phyloP scores from a whole-genome alignment of 1,284 basidiomycete genomes.

The Cronartium quercuum region DNA sequence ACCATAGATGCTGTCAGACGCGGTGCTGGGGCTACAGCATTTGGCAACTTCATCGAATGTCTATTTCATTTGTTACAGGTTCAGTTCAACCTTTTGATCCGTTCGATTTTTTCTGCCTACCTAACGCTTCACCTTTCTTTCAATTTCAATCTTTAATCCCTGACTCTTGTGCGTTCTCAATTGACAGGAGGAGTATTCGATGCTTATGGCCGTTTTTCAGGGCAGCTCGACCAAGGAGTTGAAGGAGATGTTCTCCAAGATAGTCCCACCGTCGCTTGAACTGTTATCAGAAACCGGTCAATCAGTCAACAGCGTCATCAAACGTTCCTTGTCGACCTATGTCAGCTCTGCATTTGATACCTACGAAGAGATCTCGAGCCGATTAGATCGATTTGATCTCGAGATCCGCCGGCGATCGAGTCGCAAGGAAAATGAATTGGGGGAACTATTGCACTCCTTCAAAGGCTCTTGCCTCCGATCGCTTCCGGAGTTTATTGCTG shows the following conservation, averaged over 20 bases:
- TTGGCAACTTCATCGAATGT: slow-evolving; percentile 26
- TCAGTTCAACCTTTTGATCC: slow-evolving; percentile 8
- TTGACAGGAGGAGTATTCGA: neutral
- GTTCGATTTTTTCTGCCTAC: slow-evolving; percentile 14
- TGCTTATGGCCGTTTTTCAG: slow-evolving; percentile 17
- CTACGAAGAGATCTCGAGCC: slow-evolving; percentile 41
- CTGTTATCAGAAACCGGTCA: slow-evolving; percentile 43
- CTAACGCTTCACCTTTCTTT: neutral
- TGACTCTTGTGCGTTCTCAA: neutral
- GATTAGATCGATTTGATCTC: slow-evolving; percentile 44
- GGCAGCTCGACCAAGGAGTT: slow-evolving; percentile 11
- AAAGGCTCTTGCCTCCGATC: slow-evolving; percentile 45
- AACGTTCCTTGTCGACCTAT: slow-evolving; percentile 43
- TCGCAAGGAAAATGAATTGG: slow-evolving; percentile 47
- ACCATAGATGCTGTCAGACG: slow-evolving; percentile 16
- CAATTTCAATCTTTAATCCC: neutral
- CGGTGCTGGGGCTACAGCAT: slow-evolving; percentile 10
- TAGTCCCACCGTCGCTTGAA: slow-evolving; percentile 42
- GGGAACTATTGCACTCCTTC: slow-evolving; percentile 46
- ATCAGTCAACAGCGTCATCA: slow-evolving; percentile 44
- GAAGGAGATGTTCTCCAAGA: slow-evolving; percentile 41
- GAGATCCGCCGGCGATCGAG: slow-evolving; percentile 42
- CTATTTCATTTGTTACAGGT: slow-evolving; percentile 29
- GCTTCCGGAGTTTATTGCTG: slow-evolving; percentile 46
- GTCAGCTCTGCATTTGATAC: slow-evolving; percentile 45